Percentiles rank a stretch among this genome's conserved stretches.
Conservation (phyloP, 2,329 filamentous ascomycete genomes). For the Albophoma yamanashiensis region DNA sequence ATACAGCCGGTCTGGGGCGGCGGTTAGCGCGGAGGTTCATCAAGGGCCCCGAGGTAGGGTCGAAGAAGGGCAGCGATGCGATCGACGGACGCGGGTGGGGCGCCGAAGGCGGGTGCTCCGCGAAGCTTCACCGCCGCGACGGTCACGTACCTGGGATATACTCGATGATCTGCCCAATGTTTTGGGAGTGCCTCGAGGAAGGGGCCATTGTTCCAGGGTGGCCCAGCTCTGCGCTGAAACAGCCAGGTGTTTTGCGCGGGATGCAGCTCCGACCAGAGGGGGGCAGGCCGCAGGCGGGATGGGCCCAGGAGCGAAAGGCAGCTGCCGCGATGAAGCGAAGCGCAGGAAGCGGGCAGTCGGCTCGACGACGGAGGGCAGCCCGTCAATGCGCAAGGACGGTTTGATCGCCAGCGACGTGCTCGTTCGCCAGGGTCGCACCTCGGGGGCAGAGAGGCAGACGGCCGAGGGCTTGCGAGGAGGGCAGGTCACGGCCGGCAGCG, state of each 20-base stretch:
- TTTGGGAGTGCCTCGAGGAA: slow-evolving; percentile 38
- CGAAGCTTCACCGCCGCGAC: neutral
- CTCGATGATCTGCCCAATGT: slow-evolving; percentile 84
- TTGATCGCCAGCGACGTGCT: neutral
- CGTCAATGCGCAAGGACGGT: neutral
- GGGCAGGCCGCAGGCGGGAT: neutral
- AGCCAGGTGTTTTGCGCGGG: neutral
- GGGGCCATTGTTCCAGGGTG: slow-evolving; percentile 35
- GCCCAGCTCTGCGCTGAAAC: slow-evolving; percentile 1
- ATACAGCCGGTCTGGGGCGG: slow-evolving; percentile 72
- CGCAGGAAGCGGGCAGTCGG: neutral
- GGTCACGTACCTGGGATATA: slow-evolving; percentile 75
- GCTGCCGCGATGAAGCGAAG: neutral
- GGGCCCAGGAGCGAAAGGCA: neutral
- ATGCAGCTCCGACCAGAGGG: neutral
- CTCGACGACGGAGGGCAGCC: neutral
- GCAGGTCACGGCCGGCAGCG: neutral
- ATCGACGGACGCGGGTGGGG: neutral
- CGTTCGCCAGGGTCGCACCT: neutral
- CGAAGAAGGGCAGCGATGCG: neutral
- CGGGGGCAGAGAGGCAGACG: neutral
- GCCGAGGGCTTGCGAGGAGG: neutral
- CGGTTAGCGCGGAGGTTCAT: slow-evolving; percentile 9
- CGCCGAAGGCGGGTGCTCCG: neutral
- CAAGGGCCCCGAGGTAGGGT: neutral